These are phyloP conservation scores for Colletotrichum phormii DNA, from an alignment of 2,329 filamentous ascomycete genomes.

Conservation along the genomic window DNA sequence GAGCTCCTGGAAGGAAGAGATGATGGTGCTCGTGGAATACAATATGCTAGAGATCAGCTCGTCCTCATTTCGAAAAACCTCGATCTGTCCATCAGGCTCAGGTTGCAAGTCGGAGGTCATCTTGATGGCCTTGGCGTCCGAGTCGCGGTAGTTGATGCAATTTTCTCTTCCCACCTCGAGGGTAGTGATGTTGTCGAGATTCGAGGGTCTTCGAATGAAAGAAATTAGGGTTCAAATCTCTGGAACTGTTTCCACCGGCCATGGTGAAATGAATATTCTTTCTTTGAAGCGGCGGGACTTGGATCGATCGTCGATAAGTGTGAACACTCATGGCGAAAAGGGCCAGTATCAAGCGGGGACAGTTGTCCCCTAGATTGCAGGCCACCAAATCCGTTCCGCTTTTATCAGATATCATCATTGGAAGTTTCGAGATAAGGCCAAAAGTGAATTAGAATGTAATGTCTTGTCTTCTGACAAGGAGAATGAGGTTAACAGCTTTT, in stretches of 20 bases:
- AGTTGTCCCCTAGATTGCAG: background rate
- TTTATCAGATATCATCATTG: background rate
- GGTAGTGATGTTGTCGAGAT: background rate
- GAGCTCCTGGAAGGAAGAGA: background rate
- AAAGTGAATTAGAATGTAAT: background rate
- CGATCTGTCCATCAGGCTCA: background rate
- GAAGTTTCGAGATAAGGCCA: background rate
- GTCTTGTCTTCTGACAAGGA: background rate
- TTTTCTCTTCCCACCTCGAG: background rate
- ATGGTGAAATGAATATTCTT: background rate
- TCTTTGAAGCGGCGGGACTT: background rate
- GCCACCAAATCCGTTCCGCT: too few species aligned
- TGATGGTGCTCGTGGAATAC: background rate
- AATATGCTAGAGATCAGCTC: background rate
- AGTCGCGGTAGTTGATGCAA: background rate
- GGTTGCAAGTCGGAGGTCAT: background rate
- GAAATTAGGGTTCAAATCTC: background rate
- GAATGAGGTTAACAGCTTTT: too few species aligned
- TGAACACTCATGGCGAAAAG: background rate
- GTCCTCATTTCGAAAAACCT: accelerated
- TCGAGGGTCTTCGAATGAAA: background rate
- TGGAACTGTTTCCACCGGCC: background rate
- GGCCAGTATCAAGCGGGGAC: background rate
- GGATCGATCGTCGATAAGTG: background rate
- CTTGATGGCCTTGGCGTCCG: background rate